Evolutionary conservation across 2,329 filamentous ascomycete genomes (phyloP).

Genomic region (Xylaria sp.): DNA sequence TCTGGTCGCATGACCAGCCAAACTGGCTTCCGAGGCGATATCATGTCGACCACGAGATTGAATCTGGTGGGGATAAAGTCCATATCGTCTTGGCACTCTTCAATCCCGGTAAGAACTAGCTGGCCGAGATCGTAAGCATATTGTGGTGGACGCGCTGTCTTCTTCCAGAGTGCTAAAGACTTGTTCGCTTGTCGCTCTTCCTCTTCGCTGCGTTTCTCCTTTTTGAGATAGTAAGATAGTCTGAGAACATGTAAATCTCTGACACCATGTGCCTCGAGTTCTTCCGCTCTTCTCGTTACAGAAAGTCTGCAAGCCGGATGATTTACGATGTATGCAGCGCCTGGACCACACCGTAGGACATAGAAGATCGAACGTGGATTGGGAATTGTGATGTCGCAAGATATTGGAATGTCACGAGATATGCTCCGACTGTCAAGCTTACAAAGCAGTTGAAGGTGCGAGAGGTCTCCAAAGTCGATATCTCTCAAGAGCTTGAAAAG

Average conservation of each 20-base stretch:
- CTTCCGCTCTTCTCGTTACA: too few species aligned
- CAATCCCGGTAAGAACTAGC: neutral
- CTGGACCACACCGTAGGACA: neutral
- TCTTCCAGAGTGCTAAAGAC: neutral
- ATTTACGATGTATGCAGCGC: neutral
- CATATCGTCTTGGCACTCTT: too few species aligned
- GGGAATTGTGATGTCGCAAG: neutral
- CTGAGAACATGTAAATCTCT: neutral
- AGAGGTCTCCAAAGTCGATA: neutral
- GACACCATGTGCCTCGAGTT: neutral
- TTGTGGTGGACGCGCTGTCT: neutral
- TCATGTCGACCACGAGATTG: slow-evolving; percentile 7
- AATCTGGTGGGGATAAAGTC: neutral
- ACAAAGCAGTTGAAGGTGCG: neutral
- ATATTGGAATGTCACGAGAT: neutral
- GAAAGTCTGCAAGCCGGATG: neutral
- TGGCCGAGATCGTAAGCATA: slow-evolving; percentile 8
- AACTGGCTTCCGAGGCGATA: slow-evolving; percentile 4
- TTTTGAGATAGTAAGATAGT: neutral
- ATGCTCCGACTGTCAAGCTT: neutral
- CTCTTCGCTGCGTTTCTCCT: neutral
- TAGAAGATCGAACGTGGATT: neutral
- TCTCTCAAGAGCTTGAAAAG: neutral
- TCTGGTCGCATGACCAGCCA: slow-evolving; percentile 1
- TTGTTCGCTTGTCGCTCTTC: neutral